phyloP scores from a whole-genome alignment of 257 asterid species.

The Ligustrum vulgare region DNA sequence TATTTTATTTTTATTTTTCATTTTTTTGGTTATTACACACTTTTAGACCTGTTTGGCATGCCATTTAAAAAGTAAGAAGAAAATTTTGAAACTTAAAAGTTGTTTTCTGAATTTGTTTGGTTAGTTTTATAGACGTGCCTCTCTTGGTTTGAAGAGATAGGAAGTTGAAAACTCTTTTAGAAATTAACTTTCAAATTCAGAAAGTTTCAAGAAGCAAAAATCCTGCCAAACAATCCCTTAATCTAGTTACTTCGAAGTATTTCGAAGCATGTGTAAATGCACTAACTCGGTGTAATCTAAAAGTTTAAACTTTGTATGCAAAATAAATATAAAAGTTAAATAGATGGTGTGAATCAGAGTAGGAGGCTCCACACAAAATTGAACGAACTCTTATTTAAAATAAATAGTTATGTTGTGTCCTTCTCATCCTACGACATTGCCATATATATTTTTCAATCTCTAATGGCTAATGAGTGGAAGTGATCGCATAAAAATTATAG shows the following conservation, averaged over 20 bases:
- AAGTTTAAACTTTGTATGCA: too few species aligned
- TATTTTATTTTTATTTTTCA: too few species aligned
- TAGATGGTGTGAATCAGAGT: constrained; percentile 24
- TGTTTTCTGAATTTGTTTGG: too few species aligned
- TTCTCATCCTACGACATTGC: background rate
- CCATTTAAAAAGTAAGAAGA: background rate
- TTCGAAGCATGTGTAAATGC: background rate
- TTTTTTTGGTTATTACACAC: background rate
- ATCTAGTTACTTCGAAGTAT: background rate
- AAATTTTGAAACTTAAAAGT: too few species aligned
- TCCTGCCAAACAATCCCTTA: too few species aligned
- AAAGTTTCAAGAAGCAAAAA: too few species aligned
- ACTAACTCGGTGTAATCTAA: background rate
- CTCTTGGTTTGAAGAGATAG: too few species aligned
- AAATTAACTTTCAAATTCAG: too few species aligned
- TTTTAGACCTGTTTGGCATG: background rate
- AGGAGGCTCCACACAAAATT: constrained; percentile 3
- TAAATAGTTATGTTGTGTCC: background rate
- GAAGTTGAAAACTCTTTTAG: too few species aligned
- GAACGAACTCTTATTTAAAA: background rate
- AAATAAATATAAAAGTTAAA: background rate
- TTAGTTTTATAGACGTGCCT: too few species aligned
- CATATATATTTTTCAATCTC: background rate
- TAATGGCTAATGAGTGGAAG: constrained; percentile 28
- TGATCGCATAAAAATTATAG: background rate